Base-by-base conservation (phyloP, 2,329 filamentous ascomycete genomes). In the Hypocreales sp. region DNA sequence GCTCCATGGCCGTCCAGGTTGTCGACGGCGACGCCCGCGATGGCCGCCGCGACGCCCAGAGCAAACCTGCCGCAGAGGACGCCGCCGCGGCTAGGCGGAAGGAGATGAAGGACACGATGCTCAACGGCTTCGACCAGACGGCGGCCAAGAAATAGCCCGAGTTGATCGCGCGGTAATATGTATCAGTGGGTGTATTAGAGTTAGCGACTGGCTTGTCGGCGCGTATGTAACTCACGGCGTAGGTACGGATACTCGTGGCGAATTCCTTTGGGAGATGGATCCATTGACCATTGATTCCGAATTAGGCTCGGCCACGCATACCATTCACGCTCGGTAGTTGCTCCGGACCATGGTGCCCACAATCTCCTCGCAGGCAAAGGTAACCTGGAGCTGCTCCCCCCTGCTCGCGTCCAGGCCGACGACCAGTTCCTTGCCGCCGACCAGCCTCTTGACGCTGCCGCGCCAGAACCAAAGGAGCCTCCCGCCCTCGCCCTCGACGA, bases 281-380 rank as follows among this genome's bases (percentile, higher is more conserved):
- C n/a, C n/a, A n/a, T n/a, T n/a, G n/a, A n/a, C n/a, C n/a, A n/a
- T n/a, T n/a, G n/a, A n/a, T n/a, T n/a, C n/a, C n/a, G n/a, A n/a
- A n/a, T n/a, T n/a, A n/a, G n/a, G n/a, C n/a, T n/a, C n/a, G n/a
- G n/a, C n/a, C n/a, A n/a, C n/a, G n/a, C n/a, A n/a, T n/a, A n/a
- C n/a, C n/a, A n/a, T n/a, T n/a, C n/a, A n/a, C n/a, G 13, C 28
- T 15, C 31, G 23, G 25, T 29, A 26, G 3, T 13, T 28, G 8
- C 28, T 26, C 12, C 45, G 39, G 21, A 64, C 45, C 18, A 56
- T 46, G 0, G 71, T 74, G 2, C 72, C 72, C 4, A 74, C 81
- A 40, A 95, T 78, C 23, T 83, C 76, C 51, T 94, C 87, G 37
- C 86, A 95, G 48, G 81, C 79, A 26, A 86, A 71, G 33, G 73